These are phyloP conservation scores for Paecilomyces sp. DNA, from an alignment of 2,329 filamentous ascomycete species.

Conservation along the genomic window DNA sequence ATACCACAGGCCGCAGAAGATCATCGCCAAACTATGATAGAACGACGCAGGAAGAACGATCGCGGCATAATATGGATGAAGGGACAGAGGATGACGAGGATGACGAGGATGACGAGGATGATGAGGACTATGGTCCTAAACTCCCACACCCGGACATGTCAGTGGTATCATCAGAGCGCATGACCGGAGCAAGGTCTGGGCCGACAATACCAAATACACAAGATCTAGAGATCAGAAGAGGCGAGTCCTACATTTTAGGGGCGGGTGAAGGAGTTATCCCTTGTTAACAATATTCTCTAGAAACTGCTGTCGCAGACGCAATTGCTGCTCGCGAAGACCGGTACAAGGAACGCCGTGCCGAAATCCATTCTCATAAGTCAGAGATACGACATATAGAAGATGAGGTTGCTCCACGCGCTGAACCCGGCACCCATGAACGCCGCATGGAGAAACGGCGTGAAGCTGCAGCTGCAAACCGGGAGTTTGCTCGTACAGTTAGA, in stretches of 20 bases:
- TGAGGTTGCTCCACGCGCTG: slow-evolving; percentile 74
- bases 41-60: slow-evolving; percentile 4
- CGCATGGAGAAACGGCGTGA: slow-evolving; percentile 78
- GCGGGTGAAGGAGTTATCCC: neutral
- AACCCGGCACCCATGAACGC: slow-evolving; percentile 74
- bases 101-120: slow-evolving; percentile 42
- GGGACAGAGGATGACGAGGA: slow-evolving; percentile 23
- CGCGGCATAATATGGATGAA: slow-evolving; percentile 2
- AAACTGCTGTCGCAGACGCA: slow-evolving; percentile 24
- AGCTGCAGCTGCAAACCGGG: slow-evolving; percentile 63
- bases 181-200: slow-evolving; percentile 32
- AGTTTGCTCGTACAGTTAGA: slow-evolving; percentile 56
- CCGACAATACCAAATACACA: slow-evolving; percentile 62
- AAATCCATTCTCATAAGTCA: slow-evolving; percentile 44
- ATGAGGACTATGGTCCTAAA: slow-evolving; percentile 54
- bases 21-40: slow-evolving; percentile 17
- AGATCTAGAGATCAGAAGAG: slow-evolving; percentile 59
- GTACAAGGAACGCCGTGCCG: slow-evolving; percentile 33
- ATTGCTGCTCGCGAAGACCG: slow-evolving; percentile 20
- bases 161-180: slow-evolving; percentile 16
- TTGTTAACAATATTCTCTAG: slow-evolving; percentile 7
- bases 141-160: slow-evolving; percentile 30
- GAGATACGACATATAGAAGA: slow-evolving; percentile 44
- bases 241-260: slow-evolving; percentile 12
- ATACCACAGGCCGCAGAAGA: slow-evolving; percentile 1